phyloP scores from a whole-genome alignment of 129 eudicot species.

The Pittosporum tobira region DNA sequence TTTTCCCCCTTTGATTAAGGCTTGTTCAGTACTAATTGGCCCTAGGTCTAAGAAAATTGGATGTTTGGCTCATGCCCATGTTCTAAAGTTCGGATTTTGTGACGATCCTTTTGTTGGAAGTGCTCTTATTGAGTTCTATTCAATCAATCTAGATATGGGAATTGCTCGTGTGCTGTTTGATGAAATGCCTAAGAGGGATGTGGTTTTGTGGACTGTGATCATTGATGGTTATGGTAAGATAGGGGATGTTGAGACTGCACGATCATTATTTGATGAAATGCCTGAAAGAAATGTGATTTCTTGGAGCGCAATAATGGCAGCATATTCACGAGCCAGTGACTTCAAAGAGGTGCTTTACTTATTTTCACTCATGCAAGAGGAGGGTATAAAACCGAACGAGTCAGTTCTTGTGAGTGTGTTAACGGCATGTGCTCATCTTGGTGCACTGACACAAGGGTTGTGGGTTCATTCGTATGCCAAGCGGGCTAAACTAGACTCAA shows the following conservation, averaged over 20 bases:
- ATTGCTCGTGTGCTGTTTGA: conserved; percentile 41
- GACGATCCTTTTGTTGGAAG: conserved; percentile 39
- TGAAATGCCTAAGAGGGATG: conserved; percentile 44
- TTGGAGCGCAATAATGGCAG: conserved; percentile 61
- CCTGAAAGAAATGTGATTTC: conserved; percentile 45
- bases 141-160: conserved; percentile 21
- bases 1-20: conserved; percentile 48
- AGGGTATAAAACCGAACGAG: conserved; percentile 38
- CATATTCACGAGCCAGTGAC: conserved; percentile 30
- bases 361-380: conserved; percentile 27
- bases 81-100: conserved; percentile 31
- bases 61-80: conserved; percentile 36
- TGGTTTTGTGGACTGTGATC: conserved; percentile 50
- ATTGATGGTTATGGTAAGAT: conserved; percentile 59
- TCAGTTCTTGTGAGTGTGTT: conserved; percentile 39
- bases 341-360: conserved; percentile 33
- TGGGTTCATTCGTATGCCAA: conserved; percentile 48
- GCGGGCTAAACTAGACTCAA: conserved; percentile 22
- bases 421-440: conserved; percentile 58
- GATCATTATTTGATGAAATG: conserved; percentile 55
- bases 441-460: conserved; percentile 57
- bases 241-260: conserved; percentile 40
- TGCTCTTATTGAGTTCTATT: conserved; percentile 43
- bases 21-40: conserved; percentile 17
- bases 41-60: conserved; percentile 9